These are phyloP conservation scores for Xylariomycetidae sp. DNA, from an alignment of 2,329 filamentous ascomycete genomes.

Conservation along the genomic window DNA sequence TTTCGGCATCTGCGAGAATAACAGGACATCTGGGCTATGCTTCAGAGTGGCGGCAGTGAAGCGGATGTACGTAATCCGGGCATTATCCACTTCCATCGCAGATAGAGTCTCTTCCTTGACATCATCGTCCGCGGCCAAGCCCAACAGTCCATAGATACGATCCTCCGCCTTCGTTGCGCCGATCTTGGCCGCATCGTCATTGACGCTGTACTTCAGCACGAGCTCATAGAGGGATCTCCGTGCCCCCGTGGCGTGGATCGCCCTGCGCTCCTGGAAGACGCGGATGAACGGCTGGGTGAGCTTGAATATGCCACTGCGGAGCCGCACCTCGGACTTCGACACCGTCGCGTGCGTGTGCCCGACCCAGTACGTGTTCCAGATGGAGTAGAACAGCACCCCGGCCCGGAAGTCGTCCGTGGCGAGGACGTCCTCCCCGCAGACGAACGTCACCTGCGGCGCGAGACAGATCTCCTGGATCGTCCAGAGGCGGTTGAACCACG, in stretches of 20 bases:
- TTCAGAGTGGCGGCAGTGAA: conserved; percentile 15
- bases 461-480: conserved; percentile 28
- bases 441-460: conserved; percentile 7
- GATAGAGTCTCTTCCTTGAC: conserved; percentile 5
- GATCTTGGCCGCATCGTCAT: conserved; percentile 17
- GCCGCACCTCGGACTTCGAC: conserved; percentile 9
- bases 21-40: conserved; percentile 22
- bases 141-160: conserved; percentile 28
- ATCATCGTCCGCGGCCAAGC: conserved; percentile 21
- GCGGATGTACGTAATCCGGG: conserved; percentile 7
- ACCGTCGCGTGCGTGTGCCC: conserved; percentile 4
- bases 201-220: conserved; percentile 27
- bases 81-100: conserved; percentile 8
- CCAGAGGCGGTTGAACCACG: conserved; percentile 31
- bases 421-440: conserved; percentile 9
- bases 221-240: conserved; percentile 20
- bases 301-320: conserved; percentile 16
- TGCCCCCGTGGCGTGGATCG: conserved; percentile 17
- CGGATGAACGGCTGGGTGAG: conserved; percentile 17
- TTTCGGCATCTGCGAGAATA: conserved; percentile 23
- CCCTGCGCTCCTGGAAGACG: conserved; percentile 26
- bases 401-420: conserved; percentile 13
- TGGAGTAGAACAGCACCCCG: conserved; percentile 22
- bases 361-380: conserved; percentile 28
- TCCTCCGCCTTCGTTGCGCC: conserved; percentile 24